These are phyloP conservation scores for Pleomassaria siparia DNA, from an alignment of 2,329 filamentous ascomycete genomes.

Conservation along the genomic window DNA sequence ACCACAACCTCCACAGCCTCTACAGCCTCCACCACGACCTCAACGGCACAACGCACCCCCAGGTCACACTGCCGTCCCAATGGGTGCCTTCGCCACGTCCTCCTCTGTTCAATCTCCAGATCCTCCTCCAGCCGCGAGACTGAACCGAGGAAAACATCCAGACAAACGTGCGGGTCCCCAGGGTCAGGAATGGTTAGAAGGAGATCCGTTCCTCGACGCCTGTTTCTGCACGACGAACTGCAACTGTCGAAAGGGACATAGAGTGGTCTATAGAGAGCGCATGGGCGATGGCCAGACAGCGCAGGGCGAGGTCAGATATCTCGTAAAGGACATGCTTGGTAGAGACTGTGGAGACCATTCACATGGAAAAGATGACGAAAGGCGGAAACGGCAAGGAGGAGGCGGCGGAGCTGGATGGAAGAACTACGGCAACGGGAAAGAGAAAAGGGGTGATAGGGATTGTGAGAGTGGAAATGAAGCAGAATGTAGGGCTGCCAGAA, in stretches of 20 bases:
- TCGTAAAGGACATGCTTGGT: slow-evolving; percentile 25
- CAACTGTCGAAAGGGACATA: slow-evolving; percentile 29
- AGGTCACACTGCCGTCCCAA: not conserved
- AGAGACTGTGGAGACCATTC: slow-evolving; percentile 29
- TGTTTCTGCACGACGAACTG: slow-evolving; percentile 34
- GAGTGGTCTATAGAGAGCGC: slow-evolving; percentile 25
- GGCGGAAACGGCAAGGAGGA: slow-evolving; percentile 9
- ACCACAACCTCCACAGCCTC: not conserved
- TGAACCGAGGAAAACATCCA: slow-evolving; percentile 14
- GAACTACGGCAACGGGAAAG: too few species aligned
- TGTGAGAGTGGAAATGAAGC: not conserved
- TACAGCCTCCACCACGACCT: not conserved
- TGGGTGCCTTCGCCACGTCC: not conserved
- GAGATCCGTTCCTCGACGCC: slow-evolving; percentile 29
- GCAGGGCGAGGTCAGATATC: slow-evolving; percentile 2
- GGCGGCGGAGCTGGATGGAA: too few species aligned
- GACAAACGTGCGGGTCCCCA: slow-evolving; percentile 15
- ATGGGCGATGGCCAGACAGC: not conserved
- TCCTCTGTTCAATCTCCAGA: slow-evolving; percentile 4
- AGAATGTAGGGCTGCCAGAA: not conserved
- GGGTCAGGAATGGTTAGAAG: slow-evolving; percentile 24
- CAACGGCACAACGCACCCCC: not conserved
- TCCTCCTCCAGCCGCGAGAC: slow-evolving; percentile 6
- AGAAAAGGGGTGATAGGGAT: slow-evolving; percentile 7
- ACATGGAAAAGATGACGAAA: slow-evolving; percentile 7